phyloP scores from a whole-genome alignment of 352 stramenopile genomes.

The Globisporangium irregulare region DNA sequence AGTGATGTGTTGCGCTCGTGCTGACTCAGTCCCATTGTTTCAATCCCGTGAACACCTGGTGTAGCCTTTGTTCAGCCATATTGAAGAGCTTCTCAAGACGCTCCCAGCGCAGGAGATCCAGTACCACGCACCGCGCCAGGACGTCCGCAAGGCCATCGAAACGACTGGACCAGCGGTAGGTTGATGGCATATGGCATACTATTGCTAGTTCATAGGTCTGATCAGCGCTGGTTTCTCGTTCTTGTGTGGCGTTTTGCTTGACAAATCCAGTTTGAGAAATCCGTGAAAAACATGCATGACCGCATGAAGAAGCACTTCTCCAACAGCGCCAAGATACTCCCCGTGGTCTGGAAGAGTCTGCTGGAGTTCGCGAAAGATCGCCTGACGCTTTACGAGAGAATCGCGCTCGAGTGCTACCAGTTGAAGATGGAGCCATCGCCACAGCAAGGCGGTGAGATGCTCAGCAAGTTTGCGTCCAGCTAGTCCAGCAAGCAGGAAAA shows the following conservation, averaged over 20 bases:
- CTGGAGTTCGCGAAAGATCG: constrained; percentile 36
- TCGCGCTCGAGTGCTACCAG: constrained; percentile 60
- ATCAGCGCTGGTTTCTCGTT: no score
- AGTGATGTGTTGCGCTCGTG: background rate
- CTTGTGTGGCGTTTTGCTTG: no score
- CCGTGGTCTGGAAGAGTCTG: constrained; percentile 52
- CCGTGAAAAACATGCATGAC: constrained; percentile 59
- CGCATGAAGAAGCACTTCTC: constrained; percentile 76
- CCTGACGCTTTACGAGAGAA: constrained; percentile 45
- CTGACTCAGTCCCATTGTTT: background rate
- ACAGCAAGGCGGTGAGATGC: constrained; percentile 36
- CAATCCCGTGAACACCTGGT: background rate
- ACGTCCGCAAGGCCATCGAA: constrained; percentile 53
- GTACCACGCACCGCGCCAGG: constrained; percentile 60
- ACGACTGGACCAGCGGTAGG: constrained; percentile 36
- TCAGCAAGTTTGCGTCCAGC: constrained; percentile 42
- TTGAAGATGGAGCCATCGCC: constrained; percentile 48
- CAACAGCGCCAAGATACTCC: constrained; percentile 44
- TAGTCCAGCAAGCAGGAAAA: background rate
- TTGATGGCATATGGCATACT: background rate
- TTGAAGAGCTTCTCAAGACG: constrained; percentile 50
- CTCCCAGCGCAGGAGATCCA: constrained; percentile 62
- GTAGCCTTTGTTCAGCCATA: constrained; percentile 49
- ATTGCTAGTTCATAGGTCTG: no score
- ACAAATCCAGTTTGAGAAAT: constrained; percentile 57